Evolutionary conservation across 805 yeast species (phyloP).

Genomic region (Candida endomychidarum): DNA sequence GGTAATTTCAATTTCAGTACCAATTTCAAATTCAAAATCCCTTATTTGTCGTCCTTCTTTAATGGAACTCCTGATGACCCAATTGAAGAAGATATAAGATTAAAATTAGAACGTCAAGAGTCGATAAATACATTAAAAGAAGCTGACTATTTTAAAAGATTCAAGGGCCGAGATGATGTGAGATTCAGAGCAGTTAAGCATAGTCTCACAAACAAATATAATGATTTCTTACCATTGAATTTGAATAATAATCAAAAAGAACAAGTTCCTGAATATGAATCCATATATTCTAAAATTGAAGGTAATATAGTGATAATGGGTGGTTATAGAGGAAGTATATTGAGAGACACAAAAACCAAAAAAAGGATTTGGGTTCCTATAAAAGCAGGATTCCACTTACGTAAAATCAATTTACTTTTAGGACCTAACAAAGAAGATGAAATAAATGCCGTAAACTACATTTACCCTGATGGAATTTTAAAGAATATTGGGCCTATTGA

Average conservation of each 20-base stretch:
- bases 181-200: constrained; percentile 69
- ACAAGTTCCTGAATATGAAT: constrained; percentile 32
- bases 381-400: constrained; percentile 77
- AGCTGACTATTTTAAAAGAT: constrained; percentile 51
- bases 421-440: constrained; percentile 80
- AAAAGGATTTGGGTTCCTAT: constrained; percentile 84
- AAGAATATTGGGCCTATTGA: constrained; percentile 88
- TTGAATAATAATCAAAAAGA: constrained; percentile 12
- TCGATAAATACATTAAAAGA: constrained; percentile 65
- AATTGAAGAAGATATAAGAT: constrained; percentile 29
- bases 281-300: constrained; percentile 57
- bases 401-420: constrained; percentile 64
- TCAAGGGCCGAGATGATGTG: constrained; percentile 62
- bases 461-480: constrained; percentile 75
- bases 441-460: constrained; percentile 44
- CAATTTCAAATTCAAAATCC: constrained; percentile 15
- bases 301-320: constrained; percentile 85
- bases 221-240: constrained; percentile 37
- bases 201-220: constrained; percentile 53
- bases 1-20: constrained; percentile 33
- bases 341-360: constrained; percentile 62
- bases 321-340: constrained; percentile 82
- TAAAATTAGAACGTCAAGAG: constrained; percentile 52
- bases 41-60: constrained; percentile 7
- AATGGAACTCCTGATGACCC: constrained; percentile 12